These are phyloP conservation scores for Tricholoma sp. DNA, from an alignment of 768 basidiomycete genomes.

Conservation along the genomic window DNA sequence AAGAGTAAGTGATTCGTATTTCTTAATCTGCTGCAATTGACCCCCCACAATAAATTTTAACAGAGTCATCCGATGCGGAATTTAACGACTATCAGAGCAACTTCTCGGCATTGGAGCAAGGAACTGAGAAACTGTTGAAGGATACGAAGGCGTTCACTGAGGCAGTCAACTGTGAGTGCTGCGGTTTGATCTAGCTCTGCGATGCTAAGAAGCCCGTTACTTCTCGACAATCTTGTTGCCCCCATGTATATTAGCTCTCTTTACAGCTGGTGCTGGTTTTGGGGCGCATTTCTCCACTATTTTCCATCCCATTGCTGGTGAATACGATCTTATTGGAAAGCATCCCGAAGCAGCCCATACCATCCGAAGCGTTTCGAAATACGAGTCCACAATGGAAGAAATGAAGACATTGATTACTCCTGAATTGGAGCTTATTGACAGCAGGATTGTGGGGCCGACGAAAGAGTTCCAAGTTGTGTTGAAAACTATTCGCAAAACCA, in stretches of 20 bases:
- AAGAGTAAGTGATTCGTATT: slow-evolving; percentile 61
- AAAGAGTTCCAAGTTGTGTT: slow-evolving; percentile 86
- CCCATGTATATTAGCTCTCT: slow-evolving; percentile 43
- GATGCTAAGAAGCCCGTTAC: slow-evolving; percentile 1
- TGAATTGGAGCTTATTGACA: slow-evolving; percentile 92
- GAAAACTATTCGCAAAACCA: slow-evolving; percentile 89
- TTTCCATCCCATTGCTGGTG: slow-evolving; percentile 63
- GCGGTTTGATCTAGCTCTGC: neutral
- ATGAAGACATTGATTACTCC: slow-evolving; percentile 73
- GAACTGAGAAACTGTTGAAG: slow-evolving; percentile 87
- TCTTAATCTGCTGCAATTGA: neutral
- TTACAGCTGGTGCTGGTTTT: slow-evolving; percentile 60
- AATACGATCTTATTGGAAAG: slow-evolving; percentile 75
- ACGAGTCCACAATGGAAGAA: slow-evolving; percentile 76
- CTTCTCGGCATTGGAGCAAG: slow-evolving; percentile 71
- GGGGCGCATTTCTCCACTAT: slow-evolving; percentile 57
- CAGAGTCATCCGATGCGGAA: slow-evolving; percentile 80
- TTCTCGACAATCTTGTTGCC: neutral
- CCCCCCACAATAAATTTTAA: neutral
- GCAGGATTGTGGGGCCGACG: slow-evolving; percentile 74
- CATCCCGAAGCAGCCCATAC: slow-evolving; percentile 76
- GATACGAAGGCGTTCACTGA: slow-evolving; percentile 87
- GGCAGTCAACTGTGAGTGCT: slow-evolving; percentile 60
- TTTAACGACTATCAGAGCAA: slow-evolving; percentile 84
- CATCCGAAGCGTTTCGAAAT: slow-evolving; percentile 68